A percentile compares a stretch with the other conserved stretches of the same genome.
These are phyloP conservation scores for Colletotrichum australisinense DNA, from an alignment of 2,329 filamentous ascomycete species.

Conservation along the genomic window DNA sequence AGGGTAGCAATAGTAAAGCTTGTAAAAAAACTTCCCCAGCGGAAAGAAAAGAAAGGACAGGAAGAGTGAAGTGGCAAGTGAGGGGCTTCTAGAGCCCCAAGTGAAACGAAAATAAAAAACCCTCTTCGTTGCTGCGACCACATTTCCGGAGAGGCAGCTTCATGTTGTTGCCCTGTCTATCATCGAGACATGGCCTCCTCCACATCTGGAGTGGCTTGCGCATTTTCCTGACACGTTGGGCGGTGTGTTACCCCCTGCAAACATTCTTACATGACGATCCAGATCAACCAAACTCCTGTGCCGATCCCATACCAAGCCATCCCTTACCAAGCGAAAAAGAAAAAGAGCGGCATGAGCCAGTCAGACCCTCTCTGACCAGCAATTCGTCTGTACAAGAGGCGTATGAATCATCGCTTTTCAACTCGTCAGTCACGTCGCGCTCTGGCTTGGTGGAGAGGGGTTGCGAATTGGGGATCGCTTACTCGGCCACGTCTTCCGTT, in stretches of 20 bases:
- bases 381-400: constrained; percentile 17
- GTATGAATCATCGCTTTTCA: constrained; percentile 27
- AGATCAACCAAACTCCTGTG: constrained; percentile 36
- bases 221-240: constrained; percentile 35
- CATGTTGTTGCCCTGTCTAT: constrained; percentile 28
- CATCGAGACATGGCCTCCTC: constrained; percentile 35
- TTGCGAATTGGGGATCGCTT: constrained; percentile 52
- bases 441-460: constrained; percentile 5
- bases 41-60: background rate
- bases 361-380: constrained; percentile 32
- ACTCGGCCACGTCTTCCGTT: constrained; percentile 70
- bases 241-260: constrained; percentile 35
- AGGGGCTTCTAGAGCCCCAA: constrained; percentile 16
- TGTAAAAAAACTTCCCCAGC: constrained; percentile 19
- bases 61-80: constrained; percentile 22
- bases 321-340: constrained; percentile 20
- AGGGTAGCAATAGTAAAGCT: constrained; percentile 31
- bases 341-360: constrained; percentile 34
- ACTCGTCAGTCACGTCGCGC: constrained; percentile 23
- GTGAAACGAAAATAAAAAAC: constrained; percentile 32
- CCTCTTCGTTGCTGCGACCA: constrained; percentile 35
- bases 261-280: constrained; percentile 36
- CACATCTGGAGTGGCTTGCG: constrained; percentile 33
- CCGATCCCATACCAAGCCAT: constrained; percentile 36
- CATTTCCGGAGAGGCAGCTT: constrained; percentile 23